Conservation (phyloP, 371 early-diverging fungal species). For the Umbelopsis sp. region DNA sequence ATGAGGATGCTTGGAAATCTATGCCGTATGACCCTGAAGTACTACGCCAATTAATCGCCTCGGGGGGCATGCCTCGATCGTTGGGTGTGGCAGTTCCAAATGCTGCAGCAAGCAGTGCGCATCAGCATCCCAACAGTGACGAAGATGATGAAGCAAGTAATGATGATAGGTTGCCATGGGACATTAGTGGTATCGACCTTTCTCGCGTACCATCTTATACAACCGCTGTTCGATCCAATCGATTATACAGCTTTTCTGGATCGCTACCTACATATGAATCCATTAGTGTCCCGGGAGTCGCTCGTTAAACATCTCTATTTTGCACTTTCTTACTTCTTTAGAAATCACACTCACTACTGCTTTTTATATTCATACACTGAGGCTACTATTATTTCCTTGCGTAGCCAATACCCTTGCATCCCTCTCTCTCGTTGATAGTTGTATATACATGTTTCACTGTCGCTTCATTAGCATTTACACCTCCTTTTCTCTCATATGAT, state of each 20-base stretch:
- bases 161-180: slow-evolving; percentile 23
- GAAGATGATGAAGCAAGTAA: not conserved
- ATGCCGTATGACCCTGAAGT: slow-evolving; percentile 44
- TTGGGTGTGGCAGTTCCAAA: slow-evolving; percentile 26
- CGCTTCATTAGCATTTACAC: not conserved
- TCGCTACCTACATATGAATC: slow-evolving; percentile 52
- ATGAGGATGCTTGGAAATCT: slow-evolving; percentile 55
- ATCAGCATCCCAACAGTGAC: not conserved
- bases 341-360: not conserved
- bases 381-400: not conserved
- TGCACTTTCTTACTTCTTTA: not conserved
- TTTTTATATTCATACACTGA: slow-evolving; percentile 1
- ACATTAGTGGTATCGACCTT: slow-evolving; percentile 44
- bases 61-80: slow-evolving; percentile 43
- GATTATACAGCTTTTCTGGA: slow-evolving; percentile 36
- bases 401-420: not conserved
- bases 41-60: slow-evolving; percentile 32
- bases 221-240: slow-evolving; percentile 40
- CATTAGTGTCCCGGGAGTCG: slow-evolving; percentile 19
- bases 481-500: not conserved
- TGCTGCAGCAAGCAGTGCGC: slow-evolving; percentile 8
- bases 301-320: slow-evolving; percentile 3
- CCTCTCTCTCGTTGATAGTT: not conserved
- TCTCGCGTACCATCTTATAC: slow-evolving; percentile 48
- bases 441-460: not conserved